Percentiles rank a stretch among this genome's conserved stretches.
These are phyloP conservation scores for Starmerella sirachaensis DNA, from an alignment of 805 yeast genomes.

Conservation along the genomic window DNA sequence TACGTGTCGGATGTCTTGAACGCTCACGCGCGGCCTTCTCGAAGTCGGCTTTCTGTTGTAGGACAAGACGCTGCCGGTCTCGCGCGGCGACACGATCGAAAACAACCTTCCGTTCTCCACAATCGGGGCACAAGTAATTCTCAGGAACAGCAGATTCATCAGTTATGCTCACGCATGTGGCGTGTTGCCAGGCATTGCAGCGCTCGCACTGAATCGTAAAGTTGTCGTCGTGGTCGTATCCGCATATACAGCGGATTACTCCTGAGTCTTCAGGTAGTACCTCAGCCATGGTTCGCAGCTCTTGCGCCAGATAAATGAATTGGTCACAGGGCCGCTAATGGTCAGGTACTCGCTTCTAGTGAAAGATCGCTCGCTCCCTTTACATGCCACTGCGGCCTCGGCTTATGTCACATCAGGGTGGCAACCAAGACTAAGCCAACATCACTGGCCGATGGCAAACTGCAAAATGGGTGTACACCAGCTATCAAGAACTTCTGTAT, in stretches of 20 bases:
- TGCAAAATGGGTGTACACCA: too few species aligned
- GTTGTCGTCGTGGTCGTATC: conserved; percentile 81
- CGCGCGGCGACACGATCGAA: conserved; percentile 37
- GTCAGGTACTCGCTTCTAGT: too few species aligned
- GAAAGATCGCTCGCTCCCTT: too few species aligned
- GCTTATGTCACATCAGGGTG: too few species aligned
- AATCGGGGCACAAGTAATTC: conserved; percentile 63
- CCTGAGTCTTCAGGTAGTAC: conserved; percentile 50
- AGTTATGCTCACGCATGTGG: conserved; percentile 71
- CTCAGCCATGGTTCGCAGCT: conserved; percentile 12
- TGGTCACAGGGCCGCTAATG: too few species aligned
- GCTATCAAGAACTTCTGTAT: too few species aligned
- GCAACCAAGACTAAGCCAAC: too few species aligned
- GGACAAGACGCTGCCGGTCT: conserved; percentile 29
- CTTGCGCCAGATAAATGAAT: too few species aligned
- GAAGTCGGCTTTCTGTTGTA: conserved; percentile 8
- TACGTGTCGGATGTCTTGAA: neutral
- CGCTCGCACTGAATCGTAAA: conserved; percentile 88
- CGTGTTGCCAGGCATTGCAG: conserved; percentile 92
- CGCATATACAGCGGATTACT: conserved; percentile 79
- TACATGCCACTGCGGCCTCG: too few species aligned
- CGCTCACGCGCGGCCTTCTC: conserved; percentile 1
- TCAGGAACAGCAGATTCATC: conserved; percentile 71
- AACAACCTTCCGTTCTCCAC: conserved; percentile 41
- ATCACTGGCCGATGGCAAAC: too few species aligned